Evolutionary conservation across 1,284 basidiomycete genomes (phyloP), one percentile per base, ranked within the genome.

Genomic region (Austroboletus niveus): DNA sequence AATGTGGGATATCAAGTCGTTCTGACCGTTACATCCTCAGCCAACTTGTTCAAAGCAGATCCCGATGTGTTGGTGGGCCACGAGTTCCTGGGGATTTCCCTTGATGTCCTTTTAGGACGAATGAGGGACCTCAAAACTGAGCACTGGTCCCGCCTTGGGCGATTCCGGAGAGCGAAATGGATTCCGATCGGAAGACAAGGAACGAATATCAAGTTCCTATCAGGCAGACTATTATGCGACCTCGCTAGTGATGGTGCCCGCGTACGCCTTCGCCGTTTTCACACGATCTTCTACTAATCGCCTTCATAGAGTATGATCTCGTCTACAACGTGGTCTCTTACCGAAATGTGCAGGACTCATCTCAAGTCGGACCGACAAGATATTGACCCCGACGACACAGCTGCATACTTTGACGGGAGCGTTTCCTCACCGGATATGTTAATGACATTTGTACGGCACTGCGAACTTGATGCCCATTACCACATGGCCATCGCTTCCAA

Each of bases 291-390:
- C 15, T 35, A 8, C 31, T 45, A 9, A 53, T 49, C 14, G 1
- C n/a, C 42, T 43, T 36, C 34, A 20, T 57, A 94, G 91, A 86
- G 88, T 36, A 95, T 96, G 91, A 96, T 98, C 62, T 74, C 85
- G 17, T 99, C 92, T 11, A 97, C 89, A 27, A 98, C 96, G 1
- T 99, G 97, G 97, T 97, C 95, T 3, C 75, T 99, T 51, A 95
- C 92, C 9, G 97, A 99, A 71, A 98, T 98, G 92, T 93, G 90
- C 71, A 82, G 80, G 56, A 93, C 94, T 0, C 91, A 97, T 66
- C 82, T 99, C 59, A 88, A 90, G 57, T 81, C 82, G 53, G 84
- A 88, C 47, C 77, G 94, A 39, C 88, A 96, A 65, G 94, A 97
- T 58, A 94, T 98, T 56, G 96, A 99, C 64, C 90, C 94, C 0